Base-by-base conservation (phyloP, 2,329 filamentous ascomycete genomes). In the Calycina herbarum region DNA sequence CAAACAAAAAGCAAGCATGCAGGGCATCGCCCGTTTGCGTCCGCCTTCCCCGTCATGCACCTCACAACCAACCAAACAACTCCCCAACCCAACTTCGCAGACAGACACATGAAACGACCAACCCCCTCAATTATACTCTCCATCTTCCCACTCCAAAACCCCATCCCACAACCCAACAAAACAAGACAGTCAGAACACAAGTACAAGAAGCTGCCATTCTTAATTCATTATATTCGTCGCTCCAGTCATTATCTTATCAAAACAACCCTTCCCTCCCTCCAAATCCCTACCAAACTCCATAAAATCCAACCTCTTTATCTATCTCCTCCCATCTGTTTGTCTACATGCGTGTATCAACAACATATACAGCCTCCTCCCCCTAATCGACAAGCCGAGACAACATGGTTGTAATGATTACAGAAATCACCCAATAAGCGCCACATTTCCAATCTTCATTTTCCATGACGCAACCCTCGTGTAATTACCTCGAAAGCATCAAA, bases 401-500 rank as follows among this genome's bases (percentile, higher is more conserved):
- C 13, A 42, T 42, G 1, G 1, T n/a, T n/a, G 8, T 15, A 2
- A 10, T 51, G 38, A 64, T 51, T 61, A 61, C 63, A 56, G 20
- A 20, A 20, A 20, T 20, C 7, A 33, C 13, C 63, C 57, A 13
- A 61, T 24, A 5, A 40, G 29, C 51, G 31, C 58, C 57, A 17
- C n/a, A 61, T 45, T n/a, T 48, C 38, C 38, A 33, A 2, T 35
- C 48, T 24, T 51, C 45, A 10, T 24, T 51, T 17, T 40, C 35
- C 27, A 35, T 35, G 33, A 7, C 33, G 33, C 33, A 35, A 35
- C 10, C 35, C 11, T 13, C 35, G 8, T 3, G 3, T 15, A 27
- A 31, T 70, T 51, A 73, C 71, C 67, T 61, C 33, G 70, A 70
- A 64, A 73, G 69, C 66, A 73, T 63, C n/a, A 70, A 56, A 29